Percentiles rank a stretch among this genome's conserved stretches.
phyloP scores from a whole-genome alignment of 805 yeast species.

The Pichia thaimueangensis region DNA sequence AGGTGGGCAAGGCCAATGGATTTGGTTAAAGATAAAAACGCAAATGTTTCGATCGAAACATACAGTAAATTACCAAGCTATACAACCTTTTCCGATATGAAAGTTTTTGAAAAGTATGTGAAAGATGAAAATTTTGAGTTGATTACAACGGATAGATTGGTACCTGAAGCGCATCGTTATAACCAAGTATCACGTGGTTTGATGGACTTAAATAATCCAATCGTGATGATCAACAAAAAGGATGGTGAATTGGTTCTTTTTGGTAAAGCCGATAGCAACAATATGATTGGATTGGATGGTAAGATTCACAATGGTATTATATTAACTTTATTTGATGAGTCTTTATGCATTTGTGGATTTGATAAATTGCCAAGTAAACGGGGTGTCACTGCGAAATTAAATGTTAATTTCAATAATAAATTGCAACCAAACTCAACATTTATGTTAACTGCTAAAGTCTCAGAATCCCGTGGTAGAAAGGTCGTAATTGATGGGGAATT shows the following conservation, averaged over 20 bases:
- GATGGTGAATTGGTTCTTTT: constrained; percentile 55
- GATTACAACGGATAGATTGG: constrained; percentile 34
- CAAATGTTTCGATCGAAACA: not conserved
- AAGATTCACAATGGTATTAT: constrained; percentile 77
- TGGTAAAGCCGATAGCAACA: constrained; percentile 58
- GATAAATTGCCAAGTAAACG: constrained; percentile 67
- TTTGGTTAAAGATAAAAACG: not conserved
- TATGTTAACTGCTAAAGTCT: constrained; percentile 60
- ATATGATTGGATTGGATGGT: constrained; percentile 61
- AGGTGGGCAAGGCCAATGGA: constrained; percentile 13
- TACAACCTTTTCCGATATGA: constrained; percentile 5
- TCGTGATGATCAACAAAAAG: constrained; percentile 47
- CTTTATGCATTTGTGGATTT: constrained; percentile 80
- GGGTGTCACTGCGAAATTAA: constrained; percentile 84
- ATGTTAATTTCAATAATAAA: constrained; percentile 53
- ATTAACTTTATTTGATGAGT: constrained; percentile 77
- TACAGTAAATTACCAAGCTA: not conserved
- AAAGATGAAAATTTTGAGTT: constrained; percentile 22
- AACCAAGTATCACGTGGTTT: constrained; percentile 71
- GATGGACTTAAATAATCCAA: constrained; percentile 64
- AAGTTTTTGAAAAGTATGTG: constrained; percentile 22
- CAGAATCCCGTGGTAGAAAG: constrained; percentile 68
- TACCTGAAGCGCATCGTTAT: constrained; percentile 53
- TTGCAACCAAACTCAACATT: constrained; percentile 61
- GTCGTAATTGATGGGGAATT: constrained; percentile 63